Conservation (phyloP, 2,329 filamentous ascomycete species). For the Colletotrichum horii region DNA sequence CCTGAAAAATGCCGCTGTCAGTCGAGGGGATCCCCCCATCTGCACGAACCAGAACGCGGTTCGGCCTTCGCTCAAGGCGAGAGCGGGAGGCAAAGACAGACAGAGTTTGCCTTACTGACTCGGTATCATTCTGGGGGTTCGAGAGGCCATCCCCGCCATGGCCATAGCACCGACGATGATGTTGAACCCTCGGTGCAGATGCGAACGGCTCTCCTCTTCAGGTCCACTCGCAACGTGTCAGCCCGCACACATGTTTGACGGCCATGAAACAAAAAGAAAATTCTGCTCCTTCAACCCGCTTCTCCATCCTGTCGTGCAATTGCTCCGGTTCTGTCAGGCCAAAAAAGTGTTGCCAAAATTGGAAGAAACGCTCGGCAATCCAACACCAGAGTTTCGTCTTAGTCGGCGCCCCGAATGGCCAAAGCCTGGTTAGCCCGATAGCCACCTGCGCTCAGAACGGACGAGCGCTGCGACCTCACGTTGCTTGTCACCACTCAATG, state of each 20-base stretch:
- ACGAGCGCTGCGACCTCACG: slow-evolving; percentile 1
- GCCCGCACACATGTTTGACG: slow-evolving; percentile 4
- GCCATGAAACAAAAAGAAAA: slow-evolving; percentile 3
- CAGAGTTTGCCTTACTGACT: slow-evolving; percentile 3
- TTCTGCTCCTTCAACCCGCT: background rate
- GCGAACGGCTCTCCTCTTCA: background rate
- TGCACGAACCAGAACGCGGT: slow-evolving; percentile 3
- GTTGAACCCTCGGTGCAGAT: background rate
- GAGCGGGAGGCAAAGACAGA: background rate
- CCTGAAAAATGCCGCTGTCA: slow-evolving; percentile 10
- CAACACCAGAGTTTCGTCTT: slow-evolving; percentile 1
- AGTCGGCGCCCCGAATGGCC: background rate
- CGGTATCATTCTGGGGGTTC: background rate
- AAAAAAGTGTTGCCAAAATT: background rate
- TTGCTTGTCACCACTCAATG: background rate
- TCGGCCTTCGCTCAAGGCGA: background rate
- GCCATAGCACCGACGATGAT: background rate
- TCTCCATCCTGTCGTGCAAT: background rate
- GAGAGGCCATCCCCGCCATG: background rate
- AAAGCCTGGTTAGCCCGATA: background rate
- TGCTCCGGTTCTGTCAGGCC: background rate
- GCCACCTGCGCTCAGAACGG: background rate
- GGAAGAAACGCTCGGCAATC: background rate
- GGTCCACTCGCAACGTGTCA: slow-evolving; percentile 1
- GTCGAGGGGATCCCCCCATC: background rate